Evolutionary conservation across 140 eudicot genomes (phyloP).

Genomic region (Oenanthe javanica): DNA sequence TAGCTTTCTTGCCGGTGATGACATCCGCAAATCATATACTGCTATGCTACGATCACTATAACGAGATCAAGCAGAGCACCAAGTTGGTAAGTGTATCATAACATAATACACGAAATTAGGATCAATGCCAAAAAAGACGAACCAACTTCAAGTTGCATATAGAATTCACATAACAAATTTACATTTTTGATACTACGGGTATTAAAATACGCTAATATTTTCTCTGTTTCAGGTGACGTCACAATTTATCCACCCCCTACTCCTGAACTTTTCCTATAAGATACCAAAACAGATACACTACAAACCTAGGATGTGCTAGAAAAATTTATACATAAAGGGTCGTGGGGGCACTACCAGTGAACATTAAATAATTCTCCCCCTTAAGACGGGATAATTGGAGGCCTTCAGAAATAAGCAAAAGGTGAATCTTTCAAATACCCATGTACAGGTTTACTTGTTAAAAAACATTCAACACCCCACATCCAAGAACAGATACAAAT

Average conservation of each 20-base stretch:
- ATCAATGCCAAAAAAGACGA: neutral
- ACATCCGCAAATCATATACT: slow-evolving; percentile 67
- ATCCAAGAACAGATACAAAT: neutral
- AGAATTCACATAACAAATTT: neutral
- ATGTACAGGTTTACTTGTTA: no score
- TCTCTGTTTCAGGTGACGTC: neutral
- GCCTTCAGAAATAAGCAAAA: no score
- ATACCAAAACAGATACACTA: neutral
- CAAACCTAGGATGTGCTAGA: neutral
- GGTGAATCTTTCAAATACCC: no score
- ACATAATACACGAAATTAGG: neutral
- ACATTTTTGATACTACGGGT: neutral
- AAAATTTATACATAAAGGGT: no score
- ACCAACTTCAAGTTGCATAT: neutral
- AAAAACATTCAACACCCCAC: neutral
- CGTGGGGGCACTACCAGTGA: no score
- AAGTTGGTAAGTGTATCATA: neutral
- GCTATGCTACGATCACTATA: slow-evolving; percentile 83
- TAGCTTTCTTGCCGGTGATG: slow-evolving; percentile 71
- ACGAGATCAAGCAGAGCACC: slow-evolving; percentile 10
- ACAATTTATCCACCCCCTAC: neutral
- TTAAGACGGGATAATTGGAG: no score
- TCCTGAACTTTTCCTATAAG: neutral
- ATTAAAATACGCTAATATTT: neutral
- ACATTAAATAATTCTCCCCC: no score